These are phyloP conservation scores for Solanum aculeatissimum DNA, from an alignment of 305 asterid species.

Conservation along the genomic window DNA sequence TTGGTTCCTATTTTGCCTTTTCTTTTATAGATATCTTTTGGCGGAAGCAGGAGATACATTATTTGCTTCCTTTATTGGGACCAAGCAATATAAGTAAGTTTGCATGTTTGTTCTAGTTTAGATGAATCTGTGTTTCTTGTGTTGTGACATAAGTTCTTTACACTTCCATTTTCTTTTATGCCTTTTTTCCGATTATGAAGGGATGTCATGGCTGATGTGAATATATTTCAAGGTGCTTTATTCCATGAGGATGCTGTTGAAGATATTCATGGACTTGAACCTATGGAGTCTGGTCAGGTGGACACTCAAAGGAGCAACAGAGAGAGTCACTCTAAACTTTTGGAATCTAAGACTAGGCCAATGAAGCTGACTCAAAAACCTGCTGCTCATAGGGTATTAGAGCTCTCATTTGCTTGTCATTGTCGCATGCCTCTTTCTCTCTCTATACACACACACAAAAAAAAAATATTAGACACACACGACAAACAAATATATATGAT, in stretches of 20 bases:
- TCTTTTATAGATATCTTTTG: slow-evolving; percentile 57
- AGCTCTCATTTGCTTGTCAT: slow-evolving; percentile 6
- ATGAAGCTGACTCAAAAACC: slow-evolving; percentile 53
- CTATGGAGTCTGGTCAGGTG: slow-evolving; percentile 16
- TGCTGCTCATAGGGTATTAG: slow-evolving; percentile 87
- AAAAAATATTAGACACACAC: no score
- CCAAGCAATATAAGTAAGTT: slow-evolving; percentile 91
- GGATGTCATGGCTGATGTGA: slow-evolving; percentile 99
- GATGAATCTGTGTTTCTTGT: neutral
- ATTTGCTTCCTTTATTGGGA: slow-evolving; percentile 96
- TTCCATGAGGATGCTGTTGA: slow-evolving; percentile 66
- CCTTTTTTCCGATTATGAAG: slow-evolving; percentile 50
- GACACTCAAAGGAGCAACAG: slow-evolving; percentile 32
- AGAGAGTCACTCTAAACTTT: slow-evolving; percentile 28
- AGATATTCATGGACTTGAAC: slow-evolving; percentile 30
- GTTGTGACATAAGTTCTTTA: slow-evolving; percentile 12
- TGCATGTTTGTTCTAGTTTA: neutral
- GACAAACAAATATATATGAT: neutral
- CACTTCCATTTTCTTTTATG: slow-evolving; percentile 43
- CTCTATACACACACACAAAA: no score
- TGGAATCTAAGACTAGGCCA: slow-evolving; percentile 40
- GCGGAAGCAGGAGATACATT: slow-evolving; percentile 98
- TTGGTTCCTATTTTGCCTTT: neutral
- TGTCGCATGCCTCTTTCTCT: neutral
- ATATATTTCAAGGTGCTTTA: slow-evolving; percentile 99